These are phyloP conservation scores for Rhamnella rubrinervis DNA, from an alignment of 331 rosid genomes.

Conservation along the genomic window DNA sequence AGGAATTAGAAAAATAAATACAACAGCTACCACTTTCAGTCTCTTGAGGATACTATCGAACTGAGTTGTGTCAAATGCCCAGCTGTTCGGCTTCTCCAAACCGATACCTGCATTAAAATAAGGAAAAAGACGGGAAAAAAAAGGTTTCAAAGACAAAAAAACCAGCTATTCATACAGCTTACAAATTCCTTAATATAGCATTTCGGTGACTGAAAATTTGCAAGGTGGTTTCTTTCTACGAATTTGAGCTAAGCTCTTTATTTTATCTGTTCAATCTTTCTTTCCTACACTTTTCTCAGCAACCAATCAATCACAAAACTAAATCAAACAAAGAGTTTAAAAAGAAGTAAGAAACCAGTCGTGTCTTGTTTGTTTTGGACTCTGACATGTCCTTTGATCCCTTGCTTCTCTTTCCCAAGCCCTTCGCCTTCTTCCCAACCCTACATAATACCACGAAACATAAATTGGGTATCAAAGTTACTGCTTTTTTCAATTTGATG, in stretches of 20 bases:
- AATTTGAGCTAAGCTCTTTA: not conserved
- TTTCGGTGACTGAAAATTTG: not conserved
- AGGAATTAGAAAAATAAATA: not conserved
- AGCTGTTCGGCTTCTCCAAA: conserved; percentile 72
- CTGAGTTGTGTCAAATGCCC: conserved; percentile 95
- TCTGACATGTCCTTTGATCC: conserved; percentile 80
- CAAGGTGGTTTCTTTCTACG: not conserved
- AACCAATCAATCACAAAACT: not conserved
- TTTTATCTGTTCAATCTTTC: not conserved
- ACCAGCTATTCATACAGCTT: not conserved
- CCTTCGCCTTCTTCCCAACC: conserved; percentile 99
- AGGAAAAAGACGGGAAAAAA: not conserved
- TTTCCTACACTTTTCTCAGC: not conserved
- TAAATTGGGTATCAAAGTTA: not conserved
- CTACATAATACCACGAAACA: conserved; percentile 22
- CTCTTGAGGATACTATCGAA: conserved; percentile 87
- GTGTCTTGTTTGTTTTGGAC: conserved; percentile 87
- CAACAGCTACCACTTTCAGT: conserved; percentile 77
- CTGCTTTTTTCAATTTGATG: not conserved
- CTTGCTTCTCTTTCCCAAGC: conserved; percentile 90
- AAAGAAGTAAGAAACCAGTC: conserved; percentile 39
- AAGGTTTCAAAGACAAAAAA: not conserved
- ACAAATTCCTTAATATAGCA: not conserved
- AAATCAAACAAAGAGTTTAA: not conserved
- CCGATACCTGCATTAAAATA: conserved; percentile 57